Evolutionary conservation across 495 filamentous ascomycete species (phyloP), one percentile per base, ranked within the genome.

Genomic region (Letharia columbiana): DNA sequence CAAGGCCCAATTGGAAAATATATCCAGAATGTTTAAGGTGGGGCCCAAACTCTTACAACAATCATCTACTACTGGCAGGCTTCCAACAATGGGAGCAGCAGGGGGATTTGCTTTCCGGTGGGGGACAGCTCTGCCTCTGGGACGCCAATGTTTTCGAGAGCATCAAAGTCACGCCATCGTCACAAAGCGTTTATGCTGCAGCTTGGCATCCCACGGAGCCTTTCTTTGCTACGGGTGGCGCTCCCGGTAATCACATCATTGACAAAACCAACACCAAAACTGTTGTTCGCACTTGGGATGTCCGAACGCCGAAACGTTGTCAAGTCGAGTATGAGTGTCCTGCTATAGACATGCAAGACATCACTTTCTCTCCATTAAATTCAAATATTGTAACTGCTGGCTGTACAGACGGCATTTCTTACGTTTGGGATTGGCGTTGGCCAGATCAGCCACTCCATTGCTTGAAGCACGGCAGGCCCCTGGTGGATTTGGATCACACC

Each of bases 311-410:
- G 23, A 76, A 65, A 31, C 66, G 65, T 11, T 70, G 68, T 45
- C 61, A 64, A 5, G 68, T 74, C 56, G 80, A 81, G 61, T 79
- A 79, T 63, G 87, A 95, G 66, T 96, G 91, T 71, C 78, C 83
- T 23, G 93, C 94, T 0, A 68, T 83, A 0, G 94, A 98, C 73
- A 91, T 98, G 71, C 97, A 97, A 69, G 90, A 92, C 69, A 80
- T 97, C 8, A 85, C 86, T 7, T 81, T 78, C 62, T 77, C 75
- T 66, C 78, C 76, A 0, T 68, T 75, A 61, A 72, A 79, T 61
- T 60, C 81, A 52, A 78, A 81, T 37, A 88, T 92, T 67, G 72
- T 96, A 40, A 89, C 91, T 2, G 90, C 90, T 6, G 89, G 89
- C 15, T 94, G 91, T 70, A 98, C 94, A 0, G 85, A 93, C 72